Evolutionary conservation across 768 basidiomycete species (phyloP), one percentile per base, ranked within the genome.

Genomic region (Hortiboletus flavorubellus): DNA sequence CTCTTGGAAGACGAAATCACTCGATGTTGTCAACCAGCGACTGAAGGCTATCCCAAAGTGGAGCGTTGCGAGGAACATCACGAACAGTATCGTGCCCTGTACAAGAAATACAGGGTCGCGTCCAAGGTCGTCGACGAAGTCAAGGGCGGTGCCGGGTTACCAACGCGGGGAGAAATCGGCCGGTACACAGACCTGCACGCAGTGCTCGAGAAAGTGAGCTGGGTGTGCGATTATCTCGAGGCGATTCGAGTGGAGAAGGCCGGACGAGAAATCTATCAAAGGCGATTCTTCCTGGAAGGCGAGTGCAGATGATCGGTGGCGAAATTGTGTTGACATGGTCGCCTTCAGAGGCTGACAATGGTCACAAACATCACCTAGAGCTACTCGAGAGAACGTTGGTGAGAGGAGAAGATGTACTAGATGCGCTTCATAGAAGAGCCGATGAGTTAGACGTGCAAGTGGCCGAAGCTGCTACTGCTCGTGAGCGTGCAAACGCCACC

Each of bases 231-330:
- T 33, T 75, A 74, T 48, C 53, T 73, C 12, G 66, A 71, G 42
- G 71, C 69, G 9, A 68, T 73, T 18, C 62, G 72, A 1, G 62
- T 65, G 0, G 73, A 75, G 48, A 64, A 62, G 44, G 53, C 59
- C 0, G 73, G 74, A 0, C 55, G 71, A 30, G 58, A 66, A 1
- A 62, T 73, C 29, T 72, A 74, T 35, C 57, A 61, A 8, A 58
- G 43, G n/a, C 62, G 71, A 3, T 74, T 73, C 56, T 71, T 72
- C 38, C 45, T 72, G 7, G 69, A 72, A 59, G 60, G 72, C 64
- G 34, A 12, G 65, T 55, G 39, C 5, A 10, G 10, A 18, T 18
- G n/a, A 4, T 4, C 18, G 39, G 39, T 8, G 9, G 8, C 16
- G 10, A 0, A 5, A 7, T n/a, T 40, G 8, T 30, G 12, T 12